Evolutionary conservation across 2,329 filamentous ascomycete species (phyloP), one percentile per base, ranked within the genome.

Genomic region (Fusarium sp.): DNA sequence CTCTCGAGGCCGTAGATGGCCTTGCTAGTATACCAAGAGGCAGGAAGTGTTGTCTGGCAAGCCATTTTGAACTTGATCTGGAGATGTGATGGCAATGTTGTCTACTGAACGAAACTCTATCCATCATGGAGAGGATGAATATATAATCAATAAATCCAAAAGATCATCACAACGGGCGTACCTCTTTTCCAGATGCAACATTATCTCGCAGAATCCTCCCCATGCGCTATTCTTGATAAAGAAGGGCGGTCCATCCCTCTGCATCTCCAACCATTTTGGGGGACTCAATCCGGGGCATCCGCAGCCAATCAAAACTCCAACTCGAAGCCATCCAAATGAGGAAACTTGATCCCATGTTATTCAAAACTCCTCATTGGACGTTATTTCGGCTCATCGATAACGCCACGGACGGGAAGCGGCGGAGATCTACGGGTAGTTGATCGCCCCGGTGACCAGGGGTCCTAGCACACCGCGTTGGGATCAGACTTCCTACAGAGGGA

Each of bases 11-110:
- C 29, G 27, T 71, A 71, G 9, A 75, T 57, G 29, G 58, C 70
- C 22, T 65, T 68, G 65, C 70, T 73, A 2, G 72, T 75, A 45
- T 67, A 75, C 72, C 72, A 75, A 16, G 72, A 75, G 18, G 72
- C 72, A 2, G 72, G 72, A 29, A 75, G 72, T 2, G 72, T 74
- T 14, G 69, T 68, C 22, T 71, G 64, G 20, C 59, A 65, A 7
- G 56, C 14, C 68, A 68, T 71, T 57, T 22, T 56, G 4, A 43
- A 22, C 24, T 43, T 37, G 18, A 29, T 59, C 16, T 4, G n/a
- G 18, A n/a, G 18, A 29, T 48, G 45, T 27, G 18, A 13, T n/a
- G 6, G 16, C 20, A 16, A 52, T 52, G 18, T n/a, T 52, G 24
- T 52, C 43, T 31, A 13, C 24, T 52, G 4, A 31, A 24, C 52